A percentile compares a stretch with the other conserved stretches of the same genome.
Conservation (phyloP, 495 filamentous ascomycete species). For the Aspergillus nidulans region DNA sequence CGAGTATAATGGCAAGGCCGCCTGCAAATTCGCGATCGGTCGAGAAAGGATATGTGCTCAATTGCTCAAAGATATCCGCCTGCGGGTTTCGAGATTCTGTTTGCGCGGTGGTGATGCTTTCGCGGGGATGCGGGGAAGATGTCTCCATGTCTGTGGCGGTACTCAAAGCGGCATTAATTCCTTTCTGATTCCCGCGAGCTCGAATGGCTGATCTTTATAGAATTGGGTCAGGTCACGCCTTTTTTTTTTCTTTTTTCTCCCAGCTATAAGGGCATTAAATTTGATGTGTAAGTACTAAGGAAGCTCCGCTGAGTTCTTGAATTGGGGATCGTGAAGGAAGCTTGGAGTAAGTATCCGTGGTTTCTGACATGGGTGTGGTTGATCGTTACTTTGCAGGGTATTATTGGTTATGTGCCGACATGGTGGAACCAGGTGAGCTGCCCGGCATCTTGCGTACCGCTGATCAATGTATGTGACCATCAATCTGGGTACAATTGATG, state of each 20-base stretch:
- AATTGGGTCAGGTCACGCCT: too few relatives aligned
- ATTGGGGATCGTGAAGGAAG: background rate
- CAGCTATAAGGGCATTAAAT: too few relatives aligned
- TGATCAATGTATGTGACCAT: too few relatives aligned
- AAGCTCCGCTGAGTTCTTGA: background rate
- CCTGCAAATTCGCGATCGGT: conserved; percentile 45
- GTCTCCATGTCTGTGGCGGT: background rate
- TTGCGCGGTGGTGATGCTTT: background rate
- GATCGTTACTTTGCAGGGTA: too few relatives aligned
- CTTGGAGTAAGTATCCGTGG: background rate
- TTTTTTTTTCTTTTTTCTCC: too few relatives aligned
- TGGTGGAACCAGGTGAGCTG: too few relatives aligned
- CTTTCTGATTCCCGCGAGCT: background rate
- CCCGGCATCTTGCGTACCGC: too few relatives aligned
- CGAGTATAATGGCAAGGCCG: conserved; percentile 46
- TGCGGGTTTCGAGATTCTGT: background rate
- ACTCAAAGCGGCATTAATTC: background rate
- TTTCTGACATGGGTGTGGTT: background rate
- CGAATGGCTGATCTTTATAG: too few relatives aligned
- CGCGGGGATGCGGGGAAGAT: conserved; percentile 1
- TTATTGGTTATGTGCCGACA: too few relatives aligned
- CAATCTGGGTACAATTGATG: too few relatives aligned
- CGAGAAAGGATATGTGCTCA: conserved; percentile 36
- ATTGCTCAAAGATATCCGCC: conserved; percentile 20
- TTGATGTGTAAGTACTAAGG: background rate